Base-by-base conservation (phyloP, 345 rosid species). In the Arabidopsis suecica region DNA sequence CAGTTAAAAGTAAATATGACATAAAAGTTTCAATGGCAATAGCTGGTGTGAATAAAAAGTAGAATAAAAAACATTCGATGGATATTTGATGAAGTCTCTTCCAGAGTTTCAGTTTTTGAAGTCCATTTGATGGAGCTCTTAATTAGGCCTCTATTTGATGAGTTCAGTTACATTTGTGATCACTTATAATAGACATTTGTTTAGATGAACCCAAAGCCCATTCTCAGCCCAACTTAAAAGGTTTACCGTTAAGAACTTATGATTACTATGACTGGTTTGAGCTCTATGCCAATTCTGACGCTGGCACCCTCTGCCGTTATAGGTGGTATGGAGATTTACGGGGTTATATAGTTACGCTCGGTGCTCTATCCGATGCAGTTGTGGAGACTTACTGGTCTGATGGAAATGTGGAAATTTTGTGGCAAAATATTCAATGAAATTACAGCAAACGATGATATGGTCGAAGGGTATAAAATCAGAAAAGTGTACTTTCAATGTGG, bases 331-430 rank as follows among this genome's bases (percentile, higher is more conserved):
- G 80, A 81, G 79, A 37, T 85, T 72, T 83, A 86, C 37, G 90
- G 87, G 37, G 68, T 80, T 53, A 71, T 53, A 71, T 53, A 0
- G 66, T 60, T 9, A 83, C 83, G 73, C 55, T 47, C 61, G 81
- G 85, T 5, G 77, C 81, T 53, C 80, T 74, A 38, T 72, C 70
- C 0, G 83, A 85, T 75, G 81, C 82, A 4, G 85, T 88, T 73
- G 74, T 86, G 72, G 78, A 82, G 68, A 85, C 83, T 41, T 65
- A 84, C 83, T 42, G 80, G 72, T 68, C 61, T 85, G 63, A 42
- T 79, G n/a, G 61, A 75, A 0, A 13, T 85, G 83, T 86, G 82
- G 14, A 34, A 68, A 0, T 63, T 65, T 3, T 85, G 83, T 49
- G 81, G 84, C 37, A 38, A 61, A 72, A 63, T 82, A 48, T 45